phyloP scores from a whole-genome alignment of 1,284 basidiomycete species.

The Ustilago xerochloae region DNA sequence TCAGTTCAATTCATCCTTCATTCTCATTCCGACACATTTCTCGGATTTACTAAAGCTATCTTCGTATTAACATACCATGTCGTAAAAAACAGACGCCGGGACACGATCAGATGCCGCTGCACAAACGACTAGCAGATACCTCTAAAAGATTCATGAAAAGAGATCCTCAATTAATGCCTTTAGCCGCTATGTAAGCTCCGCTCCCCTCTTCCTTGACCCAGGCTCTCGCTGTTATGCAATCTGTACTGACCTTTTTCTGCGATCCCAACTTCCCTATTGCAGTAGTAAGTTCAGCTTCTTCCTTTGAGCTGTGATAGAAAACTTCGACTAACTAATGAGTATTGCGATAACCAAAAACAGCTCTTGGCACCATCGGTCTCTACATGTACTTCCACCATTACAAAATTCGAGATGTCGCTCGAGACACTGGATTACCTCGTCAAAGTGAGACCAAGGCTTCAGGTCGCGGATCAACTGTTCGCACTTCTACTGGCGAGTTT shows the following conservation, averaged over 20 bases:
- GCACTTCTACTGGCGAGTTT: conserved; percentile 5
- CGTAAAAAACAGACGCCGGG: conserved; percentile 27
- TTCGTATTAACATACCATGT: no score
- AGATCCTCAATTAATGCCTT: conserved; percentile 35
- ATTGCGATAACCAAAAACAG: neutral
- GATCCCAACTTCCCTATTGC: neutral
- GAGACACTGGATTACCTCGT: conserved; percentile 1
- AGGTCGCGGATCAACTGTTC: conserved; percentile 13
- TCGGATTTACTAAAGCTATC: no score
- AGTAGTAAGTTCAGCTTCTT: neutral
- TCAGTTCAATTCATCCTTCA: neutral
- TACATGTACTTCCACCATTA: conserved; percentile 29
- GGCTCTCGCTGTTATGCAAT: no score
- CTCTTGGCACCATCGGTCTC: conserved; percentile 25
- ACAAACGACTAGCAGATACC: conserved; percentile 9
- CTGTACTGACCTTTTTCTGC: neutral
- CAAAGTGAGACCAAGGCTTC: conserved; percentile 24
- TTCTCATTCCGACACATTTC: no score
- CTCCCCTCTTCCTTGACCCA: neutral
- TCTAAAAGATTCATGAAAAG: conserved; percentile 27
- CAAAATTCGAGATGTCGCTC: conserved; percentile 22
- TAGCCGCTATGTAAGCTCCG: conserved; percentile 27
- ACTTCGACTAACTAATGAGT: neutral
- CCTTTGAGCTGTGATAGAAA: no score
- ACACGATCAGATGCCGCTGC: conserved; percentile 20